Percentiles rank a stretch among this genome's conserved stretches.
phyloP scores from a whole-genome alignment of 441 rosid genomes.

The Erodium texanum region DNA sequence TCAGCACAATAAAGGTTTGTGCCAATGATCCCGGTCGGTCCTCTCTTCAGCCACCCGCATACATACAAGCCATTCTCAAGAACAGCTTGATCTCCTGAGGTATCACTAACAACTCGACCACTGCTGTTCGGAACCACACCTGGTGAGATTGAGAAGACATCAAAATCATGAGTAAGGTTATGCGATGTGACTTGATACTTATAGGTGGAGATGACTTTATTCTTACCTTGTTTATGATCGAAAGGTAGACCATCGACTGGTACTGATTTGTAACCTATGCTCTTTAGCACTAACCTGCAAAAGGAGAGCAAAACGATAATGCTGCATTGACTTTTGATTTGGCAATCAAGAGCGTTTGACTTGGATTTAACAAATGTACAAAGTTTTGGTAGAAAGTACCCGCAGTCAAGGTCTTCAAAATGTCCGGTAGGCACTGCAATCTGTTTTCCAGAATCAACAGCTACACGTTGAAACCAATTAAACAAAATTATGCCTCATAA shows the following conservation, averaged over 20 bases:
- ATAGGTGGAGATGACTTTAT: background rate
- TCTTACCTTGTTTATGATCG: conserved; percentile 61
- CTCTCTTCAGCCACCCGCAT: conserved; percentile 96
- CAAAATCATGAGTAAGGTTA: background rate
- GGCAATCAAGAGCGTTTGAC: background rate
- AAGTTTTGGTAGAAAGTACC: conserved; percentile 33
- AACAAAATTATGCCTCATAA: background rate
- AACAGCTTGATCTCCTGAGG: conserved; percentile 30
- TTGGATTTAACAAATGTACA: too few relatives aligned
- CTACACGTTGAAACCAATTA: conserved; percentile 33
- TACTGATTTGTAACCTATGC: conserved; percentile 88
- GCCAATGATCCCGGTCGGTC: conserved; percentile 81
- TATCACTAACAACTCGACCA: conserved; percentile 55
- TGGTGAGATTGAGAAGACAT: conserved; percentile 22
- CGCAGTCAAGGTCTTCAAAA: conserved; percentile 64
- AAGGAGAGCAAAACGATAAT: conserved; percentile 6
- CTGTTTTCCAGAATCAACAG: conserved; percentile 57
- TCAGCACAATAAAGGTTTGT: conserved; percentile 85
- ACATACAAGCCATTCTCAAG: conserved; percentile 65
- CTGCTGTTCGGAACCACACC: conserved; percentile 63
- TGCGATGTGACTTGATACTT: background rate
- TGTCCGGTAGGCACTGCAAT: conserved; percentile 68
- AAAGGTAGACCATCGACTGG: conserved; percentile 67
- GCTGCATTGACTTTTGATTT: background rate
- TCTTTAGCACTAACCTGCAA: conserved; percentile 69